Percentiles rank a stretch among this genome's conserved stretches.
phyloP scores from a whole-genome alignment of 257 asterid genomes.

The Ligustrum vulgare region DNA sequence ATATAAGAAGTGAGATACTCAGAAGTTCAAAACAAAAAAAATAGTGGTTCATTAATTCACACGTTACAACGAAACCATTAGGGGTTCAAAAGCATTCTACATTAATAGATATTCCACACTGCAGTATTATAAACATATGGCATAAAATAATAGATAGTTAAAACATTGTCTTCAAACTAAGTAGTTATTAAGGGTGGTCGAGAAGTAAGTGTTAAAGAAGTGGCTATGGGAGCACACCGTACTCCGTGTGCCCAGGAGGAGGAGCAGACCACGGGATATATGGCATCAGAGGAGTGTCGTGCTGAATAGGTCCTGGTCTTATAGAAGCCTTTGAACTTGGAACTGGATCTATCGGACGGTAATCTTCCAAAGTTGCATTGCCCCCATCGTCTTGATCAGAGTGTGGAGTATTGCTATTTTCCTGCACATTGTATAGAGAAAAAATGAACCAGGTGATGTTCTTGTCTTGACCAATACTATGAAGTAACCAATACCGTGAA shows the following conservation, averaged over 20 bases:
- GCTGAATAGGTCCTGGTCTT: constrained; percentile 65
- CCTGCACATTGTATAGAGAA: constrained; percentile 28
- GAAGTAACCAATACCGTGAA: neutral
- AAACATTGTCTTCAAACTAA: neutral
- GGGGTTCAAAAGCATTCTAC: neutral
- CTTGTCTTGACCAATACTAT: neutral
- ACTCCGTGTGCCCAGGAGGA: constrained; percentile 38
- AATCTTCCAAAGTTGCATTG: constrained; percentile 45
- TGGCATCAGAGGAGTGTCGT: constrained; percentile 73
- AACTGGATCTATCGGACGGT: constrained; percentile 67
- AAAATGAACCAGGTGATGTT: neutral
- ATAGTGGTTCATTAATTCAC: neutral
- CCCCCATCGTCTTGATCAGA: constrained; percentile 9
- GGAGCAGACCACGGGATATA: constrained; percentile 68
- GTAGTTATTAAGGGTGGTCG: neutral
- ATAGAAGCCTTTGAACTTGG: constrained; percentile 63
- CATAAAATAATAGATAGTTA: constrained; percentile 8
- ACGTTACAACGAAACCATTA: neutral
- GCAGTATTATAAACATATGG: neutral
- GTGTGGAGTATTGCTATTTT: neutral
- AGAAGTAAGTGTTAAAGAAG: neutral
- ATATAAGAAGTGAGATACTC: neutral
- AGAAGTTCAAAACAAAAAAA: neutral
- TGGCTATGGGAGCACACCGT: neutral
- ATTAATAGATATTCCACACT: neutral